A percentile compares a stretch with the other conserved stretches of the same genome.
phyloP scores from a whole-genome alignment of 441 rosid species.

The Corymbia calophylla region DNA sequence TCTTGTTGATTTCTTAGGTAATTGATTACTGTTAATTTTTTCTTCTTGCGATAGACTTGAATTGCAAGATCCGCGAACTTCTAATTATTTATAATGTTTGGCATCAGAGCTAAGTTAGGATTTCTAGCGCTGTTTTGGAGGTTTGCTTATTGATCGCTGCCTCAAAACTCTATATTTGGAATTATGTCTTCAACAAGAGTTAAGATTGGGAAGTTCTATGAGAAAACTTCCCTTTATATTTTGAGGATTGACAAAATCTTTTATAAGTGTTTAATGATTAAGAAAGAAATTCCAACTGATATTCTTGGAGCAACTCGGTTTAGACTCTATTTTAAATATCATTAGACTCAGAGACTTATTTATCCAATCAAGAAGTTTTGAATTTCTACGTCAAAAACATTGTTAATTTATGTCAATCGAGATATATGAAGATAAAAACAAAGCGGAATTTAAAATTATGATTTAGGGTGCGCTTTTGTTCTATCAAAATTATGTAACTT shows the following conservation, averaged over 20 bases:
- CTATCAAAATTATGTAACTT: background rate
- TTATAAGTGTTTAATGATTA: too few species aligned
- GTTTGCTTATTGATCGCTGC: background rate
- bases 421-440: too few species aligned
- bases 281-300: too few species aligned
- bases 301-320: too few species aligned
- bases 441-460: background rate
- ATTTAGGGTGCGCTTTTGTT: background rate
- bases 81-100: background rate
- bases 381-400: too few species aligned
- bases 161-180: background rate
- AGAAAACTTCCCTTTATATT: too few species aligned
- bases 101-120: background rate
- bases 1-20: background rate
- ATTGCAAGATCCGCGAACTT: background rate
- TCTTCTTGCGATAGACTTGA: background rate
- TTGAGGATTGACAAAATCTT: too few species aligned
- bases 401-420: too few species aligned
- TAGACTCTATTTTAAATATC: too few species aligned
- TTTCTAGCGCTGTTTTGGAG: background rate
- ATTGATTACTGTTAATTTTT: background rate
- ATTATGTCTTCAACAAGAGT: background rate
- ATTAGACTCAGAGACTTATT: too few species aligned
- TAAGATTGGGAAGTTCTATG: background rate
- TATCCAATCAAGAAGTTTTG: too few species aligned